phyloP scores from a whole-genome alignment of 2,329 filamentous ascomycete genomes.

The Biscogniauxia marginata region DNA sequence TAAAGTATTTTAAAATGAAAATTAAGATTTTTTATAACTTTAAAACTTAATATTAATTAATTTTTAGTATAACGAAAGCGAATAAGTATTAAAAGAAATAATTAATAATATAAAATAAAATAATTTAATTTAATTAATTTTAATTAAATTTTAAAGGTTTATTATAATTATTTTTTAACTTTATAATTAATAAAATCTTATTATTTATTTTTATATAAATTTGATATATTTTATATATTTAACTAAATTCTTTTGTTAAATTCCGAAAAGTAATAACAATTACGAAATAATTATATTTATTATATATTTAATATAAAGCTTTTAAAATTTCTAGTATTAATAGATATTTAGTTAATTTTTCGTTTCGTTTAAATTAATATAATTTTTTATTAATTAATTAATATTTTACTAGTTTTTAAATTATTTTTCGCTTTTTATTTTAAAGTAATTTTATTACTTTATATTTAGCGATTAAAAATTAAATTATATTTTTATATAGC shows the following conservation, averaged over 20 bases:
- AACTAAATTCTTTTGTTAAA: neutral
- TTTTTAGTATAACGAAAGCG: too few species aligned
- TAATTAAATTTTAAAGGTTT: too few species aligned
- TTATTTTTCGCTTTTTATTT: neutral
- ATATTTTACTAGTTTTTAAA: neutral
- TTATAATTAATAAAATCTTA: neutral
- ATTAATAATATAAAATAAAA: too few species aligned
- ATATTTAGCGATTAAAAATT: neutral
- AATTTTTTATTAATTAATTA: neutral
- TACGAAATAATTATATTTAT: too few species aligned
- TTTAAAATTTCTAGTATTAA: neutral
- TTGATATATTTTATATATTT: neutral
- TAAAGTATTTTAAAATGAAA: too few species aligned
- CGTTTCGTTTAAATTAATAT: neutral
- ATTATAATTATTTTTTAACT: neutral
- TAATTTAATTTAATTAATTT: conserved; percentile 1
- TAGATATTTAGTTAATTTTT: neutral
- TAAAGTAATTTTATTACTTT: too few species aligned
- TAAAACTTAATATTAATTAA: too few species aligned
- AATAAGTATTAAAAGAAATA: too few species aligned
- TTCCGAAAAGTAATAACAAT: neutral
- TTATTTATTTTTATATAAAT: neutral
- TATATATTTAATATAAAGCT: neutral
- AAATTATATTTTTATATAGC: neutral
- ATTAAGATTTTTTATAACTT: too few species aligned